Base-by-base conservation (phyloP, 805 yeast genomes). In the Myxozyma sirexii region DNA sequence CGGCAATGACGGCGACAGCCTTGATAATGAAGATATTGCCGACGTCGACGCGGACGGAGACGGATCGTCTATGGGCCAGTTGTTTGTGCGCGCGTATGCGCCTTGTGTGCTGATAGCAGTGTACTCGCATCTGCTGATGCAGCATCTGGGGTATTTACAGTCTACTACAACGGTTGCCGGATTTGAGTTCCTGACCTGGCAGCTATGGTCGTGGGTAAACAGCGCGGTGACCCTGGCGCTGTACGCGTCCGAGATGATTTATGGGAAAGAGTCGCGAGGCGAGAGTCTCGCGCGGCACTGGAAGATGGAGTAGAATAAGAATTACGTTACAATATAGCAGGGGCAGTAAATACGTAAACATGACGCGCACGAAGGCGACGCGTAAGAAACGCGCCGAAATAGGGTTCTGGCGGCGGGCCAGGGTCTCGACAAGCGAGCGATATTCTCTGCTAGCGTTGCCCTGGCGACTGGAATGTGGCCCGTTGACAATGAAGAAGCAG, bases 201-300 rank as follows among this genome's bases (percentile, higher is more conserved):
- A 90, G 69, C 88, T 94, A 71, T 93, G 99, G 98, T 90, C 92
- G 69, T 93, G 98, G 98, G 82, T 89, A 59, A 93, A 93, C 71
- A 88, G 93, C 78, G 84, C 87, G 66, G 81, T 87, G 54, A 88
- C 96, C 10, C 76, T 94, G 57, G 76, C 84, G n/a, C 77, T 94
- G 27, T 93, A 93, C 73, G 85, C 87, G 31, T 78, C 88, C 48
- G 99, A 93, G 75, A 77, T 93, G 60, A 74, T 84, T 21, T 66
- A 54, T 49, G 72, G 73, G 49, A 47, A 60, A 56, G 65, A 64
- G 51, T 38, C 64, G 45, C 52, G 66, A 17, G 52, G 62, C 6
- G 65, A 64, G 41, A 51, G 62, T 42, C 38, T 65, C 23, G 56
- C 65, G 41, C 60, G 57, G 49, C 70, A 67, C 47, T 67, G 70